Conservation (phyloP, 2,329 filamentous ascomycete genomes). For the Aspergillus sp. region DNA sequence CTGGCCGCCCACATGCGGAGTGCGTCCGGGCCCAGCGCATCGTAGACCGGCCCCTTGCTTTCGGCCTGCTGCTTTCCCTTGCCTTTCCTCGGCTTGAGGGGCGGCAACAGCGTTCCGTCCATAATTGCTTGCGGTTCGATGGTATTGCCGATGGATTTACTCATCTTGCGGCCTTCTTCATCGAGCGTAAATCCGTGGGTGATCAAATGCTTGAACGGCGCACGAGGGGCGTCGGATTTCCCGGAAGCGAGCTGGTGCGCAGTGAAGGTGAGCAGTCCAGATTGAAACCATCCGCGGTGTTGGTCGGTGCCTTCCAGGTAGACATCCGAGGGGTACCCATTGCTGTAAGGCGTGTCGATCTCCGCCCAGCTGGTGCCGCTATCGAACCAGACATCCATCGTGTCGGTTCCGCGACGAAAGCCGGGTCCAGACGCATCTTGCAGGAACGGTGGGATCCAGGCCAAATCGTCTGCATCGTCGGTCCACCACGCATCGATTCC, state of each 20-base stretch:
- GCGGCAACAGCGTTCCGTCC: conserved; percentile 73
- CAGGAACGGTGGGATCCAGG: conserved; percentile 72
- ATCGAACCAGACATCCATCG: conserved; percentile 99
- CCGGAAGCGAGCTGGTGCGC: conserved; percentile 52
- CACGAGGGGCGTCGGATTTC: conserved; percentile 34
- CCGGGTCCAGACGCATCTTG: conserved; percentile 41
- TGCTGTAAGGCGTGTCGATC: conserved; percentile 37
- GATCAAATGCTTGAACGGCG: conserved; percentile 86
- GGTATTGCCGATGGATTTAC: conserved; percentile 90
- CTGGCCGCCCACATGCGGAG: conserved; percentile 88
- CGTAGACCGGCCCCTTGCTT: conserved; percentile 48
- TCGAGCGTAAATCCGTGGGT: conserved; percentile 96
- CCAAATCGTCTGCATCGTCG: conserved; percentile 70
- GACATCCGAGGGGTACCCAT: conserved; percentile 64
- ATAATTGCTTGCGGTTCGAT: conserved; percentile 81
- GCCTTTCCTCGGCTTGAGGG: conserved; percentile 62
- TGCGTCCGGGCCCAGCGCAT: conserved; percentile 80
- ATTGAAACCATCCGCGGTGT: conserved; percentile 98
- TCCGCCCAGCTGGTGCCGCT: conserved; percentile 89
- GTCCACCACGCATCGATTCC: conserved; percentile 96
- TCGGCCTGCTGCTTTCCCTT: conserved; percentile 48
- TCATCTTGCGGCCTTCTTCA: conserved; percentile 93
- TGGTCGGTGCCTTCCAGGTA: conserved; percentile 95
- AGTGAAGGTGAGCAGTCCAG: conserved; percentile 83
- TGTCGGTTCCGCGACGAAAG: conserved; percentile 80